phyloP scores from a whole-genome alignment of 2,329 filamentous ascomycete species.

The Clonostachys sp. region DNA sequence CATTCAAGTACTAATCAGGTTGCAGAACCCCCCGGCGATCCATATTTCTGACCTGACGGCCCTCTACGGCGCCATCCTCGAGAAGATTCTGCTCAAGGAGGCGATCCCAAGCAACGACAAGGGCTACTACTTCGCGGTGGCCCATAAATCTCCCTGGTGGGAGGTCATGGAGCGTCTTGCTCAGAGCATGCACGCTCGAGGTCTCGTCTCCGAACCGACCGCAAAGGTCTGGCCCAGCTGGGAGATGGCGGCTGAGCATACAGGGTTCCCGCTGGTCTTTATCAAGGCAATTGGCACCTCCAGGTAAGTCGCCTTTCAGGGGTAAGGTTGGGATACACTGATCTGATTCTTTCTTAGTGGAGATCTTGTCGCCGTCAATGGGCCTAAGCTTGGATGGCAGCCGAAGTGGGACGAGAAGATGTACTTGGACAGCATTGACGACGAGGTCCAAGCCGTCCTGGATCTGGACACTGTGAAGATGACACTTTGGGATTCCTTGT shows the following conservation, averaged over 20 bases:
- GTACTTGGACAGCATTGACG: constrained; percentile 15
- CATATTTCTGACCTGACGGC: constrained; percentile 23
- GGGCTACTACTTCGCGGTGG: constrained; percentile 25
- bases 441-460: constrained; percentile 15
- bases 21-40: constrained; percentile 13
- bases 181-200: constrained; percentile 14
- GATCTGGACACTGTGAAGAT: constrained; percentile 8
- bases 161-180: constrained; percentile 18
- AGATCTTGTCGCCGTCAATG: constrained; percentile 11
- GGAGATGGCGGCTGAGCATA: constrained; percentile 18
- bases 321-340: neutral
- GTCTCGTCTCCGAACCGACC: constrained; percentile 15
- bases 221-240: constrained; percentile 19
- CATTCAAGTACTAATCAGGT: neutral
- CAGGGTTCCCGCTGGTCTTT: constrained; percentile 19
- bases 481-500: too few relatives aligned
- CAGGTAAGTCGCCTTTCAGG: constrained; percentile 10
- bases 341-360: neutral
- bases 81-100: constrained; percentile 18
- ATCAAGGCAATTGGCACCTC: constrained; percentile 15
- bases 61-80: constrained; percentile 18
- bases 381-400: constrained; percentile 15
- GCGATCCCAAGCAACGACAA: constrained; percentile 16
- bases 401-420: constrained; percentile 16
- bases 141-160: constrained; percentile 20